phyloP scores from a whole-genome alignment of 371 early-diverging fungal genomes.

The Mucor racemosus region DNA sequence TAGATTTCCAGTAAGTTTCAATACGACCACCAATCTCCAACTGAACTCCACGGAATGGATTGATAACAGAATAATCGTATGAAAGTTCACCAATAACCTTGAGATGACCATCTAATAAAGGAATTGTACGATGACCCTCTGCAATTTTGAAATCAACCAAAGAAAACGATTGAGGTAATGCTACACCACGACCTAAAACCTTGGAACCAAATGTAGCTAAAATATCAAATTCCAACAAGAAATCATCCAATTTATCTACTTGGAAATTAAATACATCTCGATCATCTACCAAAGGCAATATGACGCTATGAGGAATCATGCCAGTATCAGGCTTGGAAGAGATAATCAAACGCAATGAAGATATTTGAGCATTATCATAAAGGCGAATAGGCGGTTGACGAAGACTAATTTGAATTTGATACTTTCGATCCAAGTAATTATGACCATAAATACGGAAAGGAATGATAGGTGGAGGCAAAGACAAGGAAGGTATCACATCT shows the following conservation, averaged over 20 bases:
- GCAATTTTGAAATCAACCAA: conserved; percentile 37
- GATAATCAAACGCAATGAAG: conserved; percentile 61
- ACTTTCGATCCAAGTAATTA: conserved; percentile 88
- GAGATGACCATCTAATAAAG: conserved; percentile 87
- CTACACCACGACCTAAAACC: conserved; percentile 88
- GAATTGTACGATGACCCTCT: conserved; percentile 60
- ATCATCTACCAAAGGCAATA: conserved; percentile 86
- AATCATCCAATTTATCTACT: conserved; percentile 73
- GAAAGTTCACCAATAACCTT: conserved; percentile 89
- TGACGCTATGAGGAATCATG: conserved; percentile 88
- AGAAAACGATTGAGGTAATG: conserved; percentile 74
- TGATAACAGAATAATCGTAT: conserved; percentile 82
- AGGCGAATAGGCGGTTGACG: conserved; percentile 62
- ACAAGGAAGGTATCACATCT: conserved; percentile 83
- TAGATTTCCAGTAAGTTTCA: conserved; percentile 97
- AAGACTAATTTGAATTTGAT: conserved; percentile 78
- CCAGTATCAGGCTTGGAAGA: conserved; percentile 85
- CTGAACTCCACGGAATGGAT: conserved; percentile 85
- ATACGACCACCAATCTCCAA: conserved; percentile 92
- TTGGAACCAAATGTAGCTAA: conserved; percentile 95
- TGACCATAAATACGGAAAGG: conserved; percentile 97
- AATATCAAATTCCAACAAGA: conserved; percentile 89
- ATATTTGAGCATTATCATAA: conserved; percentile 70
- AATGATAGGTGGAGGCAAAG: conserved; percentile 95
- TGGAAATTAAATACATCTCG: conserved; percentile 83